Conservation (phyloP, 2,329 filamentous ascomycete genomes). For the Aspergillus flavus region DNA sequence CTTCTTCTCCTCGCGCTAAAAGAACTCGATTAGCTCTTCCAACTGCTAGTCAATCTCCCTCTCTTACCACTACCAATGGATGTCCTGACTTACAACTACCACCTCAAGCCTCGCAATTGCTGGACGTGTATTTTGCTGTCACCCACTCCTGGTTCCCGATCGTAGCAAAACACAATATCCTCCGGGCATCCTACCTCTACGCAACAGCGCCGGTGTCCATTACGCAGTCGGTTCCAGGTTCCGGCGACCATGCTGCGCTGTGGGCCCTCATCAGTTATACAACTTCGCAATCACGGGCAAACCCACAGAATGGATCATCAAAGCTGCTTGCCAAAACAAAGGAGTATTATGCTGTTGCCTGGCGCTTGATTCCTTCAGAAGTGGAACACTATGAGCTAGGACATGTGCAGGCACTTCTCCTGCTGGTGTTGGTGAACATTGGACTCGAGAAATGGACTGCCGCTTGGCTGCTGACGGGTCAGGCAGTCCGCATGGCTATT, state of each 20-base stretch:
- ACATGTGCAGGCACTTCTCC: conserved; percentile 48
- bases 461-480: conserved; percentile 58
- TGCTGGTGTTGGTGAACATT: conserved; percentile 55
- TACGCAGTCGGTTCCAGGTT: conserved; percentile 32
- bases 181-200: conserved; percentile 60
- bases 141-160: conserved; percentile 64
- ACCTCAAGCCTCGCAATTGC: conserved; percentile 52
- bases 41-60: conserved; percentile 12
- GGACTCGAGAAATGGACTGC: conserved; percentile 49
- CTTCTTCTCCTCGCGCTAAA: conserved; percentile 28
- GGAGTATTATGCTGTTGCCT: conserved; percentile 39
- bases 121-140: conserved; percentile 61
- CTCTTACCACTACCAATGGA: conserved; percentile 9
- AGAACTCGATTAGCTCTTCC: conserved; percentile 29
- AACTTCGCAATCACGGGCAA: conserved; percentile 33
- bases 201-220: conserved; percentile 44
- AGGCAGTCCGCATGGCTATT: conserved; percentile 53
- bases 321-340: conserved; percentile 30
- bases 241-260: conserved; percentile 46
- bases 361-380: conserved; percentile 43
- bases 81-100: conserved; percentile 45
- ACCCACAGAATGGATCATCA: conserved; percentile 18
- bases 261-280: conserved; percentile 50
- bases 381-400: conserved; percentile 43
- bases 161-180: conserved; percentile 59